Percentiles rank a stretch among this genome's conserved stretches.
These are phyloP conservation scores for Noccaea caerulescens DNA, from an alignment of 345 rosid species.

Conservation along the genomic window DNA sequence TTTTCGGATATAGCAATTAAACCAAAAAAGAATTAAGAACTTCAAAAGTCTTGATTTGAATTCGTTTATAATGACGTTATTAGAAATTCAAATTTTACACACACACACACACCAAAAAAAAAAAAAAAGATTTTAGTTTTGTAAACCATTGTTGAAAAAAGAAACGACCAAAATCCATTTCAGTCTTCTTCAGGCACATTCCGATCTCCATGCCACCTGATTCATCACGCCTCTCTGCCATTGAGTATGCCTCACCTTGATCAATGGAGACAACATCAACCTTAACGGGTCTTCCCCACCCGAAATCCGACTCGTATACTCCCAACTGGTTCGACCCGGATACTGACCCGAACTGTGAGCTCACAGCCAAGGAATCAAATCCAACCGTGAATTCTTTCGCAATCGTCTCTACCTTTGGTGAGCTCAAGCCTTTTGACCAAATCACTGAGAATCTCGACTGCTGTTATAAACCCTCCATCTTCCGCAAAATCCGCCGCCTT, in stretches of 20 bases:
- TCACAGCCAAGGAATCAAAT: background rate
- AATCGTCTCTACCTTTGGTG: conserved; percentile 8
- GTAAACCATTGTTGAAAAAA: conserved; percentile 23
- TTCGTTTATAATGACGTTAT: no score
- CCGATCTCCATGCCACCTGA: conserved; percentile 43
- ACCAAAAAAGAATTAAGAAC: no score
- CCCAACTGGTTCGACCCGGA: conserved; percentile 40
- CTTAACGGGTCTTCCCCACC: conserved; percentile 41
- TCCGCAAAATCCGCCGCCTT: conserved; percentile 21
- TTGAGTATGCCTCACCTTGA: conserved; percentile 15
- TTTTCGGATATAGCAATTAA: no score
- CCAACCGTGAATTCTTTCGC: background rate
- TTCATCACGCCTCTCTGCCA: conserved; percentile 38
- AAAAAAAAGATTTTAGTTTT: background rate
- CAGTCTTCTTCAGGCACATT: conserved; percentile 24
- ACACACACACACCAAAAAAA: no score
- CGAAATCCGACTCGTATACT: conserved; percentile 39
- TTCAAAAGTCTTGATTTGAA: no score
- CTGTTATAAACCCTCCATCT: conserved; percentile 27
- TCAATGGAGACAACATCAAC: conserved; percentile 16
- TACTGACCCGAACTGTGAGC: conserved; percentile 7
- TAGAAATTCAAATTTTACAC: no score
- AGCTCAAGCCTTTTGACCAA: conserved; percentile 21
- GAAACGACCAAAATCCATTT: conserved; percentile 4
- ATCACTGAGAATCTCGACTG: conserved; percentile 24